These are phyloP conservation scores for Lepidium sativum DNA, from an alignment of 345 rosid species.

Conservation along the genomic window DNA sequence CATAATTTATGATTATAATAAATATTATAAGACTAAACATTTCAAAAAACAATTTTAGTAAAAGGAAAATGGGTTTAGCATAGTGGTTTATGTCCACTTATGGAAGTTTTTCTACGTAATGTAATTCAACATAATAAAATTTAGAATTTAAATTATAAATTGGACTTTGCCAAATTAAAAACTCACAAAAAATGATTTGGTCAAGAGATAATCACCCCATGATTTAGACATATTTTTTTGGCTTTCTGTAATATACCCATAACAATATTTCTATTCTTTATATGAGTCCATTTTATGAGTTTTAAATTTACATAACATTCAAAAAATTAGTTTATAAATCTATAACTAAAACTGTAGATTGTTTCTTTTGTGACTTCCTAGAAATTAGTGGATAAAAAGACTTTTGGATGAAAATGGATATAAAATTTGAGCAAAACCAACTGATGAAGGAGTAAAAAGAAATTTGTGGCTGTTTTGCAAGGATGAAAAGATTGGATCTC, in stretches of 20 bases:
- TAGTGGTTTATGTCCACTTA: no score
- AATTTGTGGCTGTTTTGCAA: conserved; percentile 31
- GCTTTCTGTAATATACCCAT: conserved; percentile 44
- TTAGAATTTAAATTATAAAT: no score
- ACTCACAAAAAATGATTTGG: not conserved
- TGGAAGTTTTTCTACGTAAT: no score
- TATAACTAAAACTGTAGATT: not conserved
- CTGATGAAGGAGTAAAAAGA: conserved; percentile 8
- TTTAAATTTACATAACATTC: conserved; percentile 17
- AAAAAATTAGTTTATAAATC: not conserved
- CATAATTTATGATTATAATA: not conserved
- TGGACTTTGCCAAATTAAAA: no score
- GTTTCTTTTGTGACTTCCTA: not conserved
- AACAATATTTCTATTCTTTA: conserved; percentile 24
- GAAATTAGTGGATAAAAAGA: not conserved
- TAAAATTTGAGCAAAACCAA: conserved; percentile 27
- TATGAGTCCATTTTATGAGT: conserved; percentile 13
- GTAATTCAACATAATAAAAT: no score
- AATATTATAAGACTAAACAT: not conserved
- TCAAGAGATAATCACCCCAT: conserved; percentile 35
- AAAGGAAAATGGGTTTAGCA: not conserved
- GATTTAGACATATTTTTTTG: conserved; percentile 31
- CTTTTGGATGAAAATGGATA: conserved; percentile 26
- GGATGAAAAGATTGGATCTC: conserved; percentile 23
- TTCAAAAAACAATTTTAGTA: not conserved